Evolutionary conservation across 1,139 yeast genomes (phyloP), one percentile per base, ranked within the genome.

Genomic region (Magnusiomyces tetraspermus): DNA sequence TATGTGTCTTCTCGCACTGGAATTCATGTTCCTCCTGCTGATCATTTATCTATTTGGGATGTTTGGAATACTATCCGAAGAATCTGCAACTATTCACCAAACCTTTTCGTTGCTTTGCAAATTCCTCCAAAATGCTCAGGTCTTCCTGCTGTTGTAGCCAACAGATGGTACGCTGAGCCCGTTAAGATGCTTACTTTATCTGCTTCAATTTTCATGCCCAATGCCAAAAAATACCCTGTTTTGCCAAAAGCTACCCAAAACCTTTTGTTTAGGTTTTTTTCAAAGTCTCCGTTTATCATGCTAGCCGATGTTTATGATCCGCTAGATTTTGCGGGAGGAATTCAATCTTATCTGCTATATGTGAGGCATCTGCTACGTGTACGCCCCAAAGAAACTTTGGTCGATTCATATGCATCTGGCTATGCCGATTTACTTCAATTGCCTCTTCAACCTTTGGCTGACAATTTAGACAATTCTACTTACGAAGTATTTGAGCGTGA

Each of bases 401-500:
- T 71, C 6, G 76, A 71, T 50, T 60, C 59, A 17, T 68, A 69
- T 52, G 67, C 73, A 0, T 56, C 60, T 2, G 66, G 69, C 0
- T 72, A 71, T 57, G 65, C 68, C 31, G 78, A 76, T 58, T 64
- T 66, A 10, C 26, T 40, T 17, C 71, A 77, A 67, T 70, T 74
- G 0, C 97, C 96, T 0, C 69, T 89, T 43, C 85, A 85, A 63
- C 96, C 97, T 0, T 72, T 83, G 49, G 65, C 73, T 3, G 75
- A 76, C 48, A 70, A 83, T 56, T 69, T 89, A 51, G 77, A 79
- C 22, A 72, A 79, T 53, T 71, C 72, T 23, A 78, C 85, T 0
- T 89, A 89, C 62, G 75, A 75, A 30, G 76, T 76, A 3, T 88
- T 89, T 65, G 95, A 86, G 63, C 70, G 74, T 48, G 97, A 89